These are phyloP conservation scores for Trichoderma oligosporum DNA, from an alignment of 2,329 filamentous ascomycete species.

Conservation along the genomic window DNA sequence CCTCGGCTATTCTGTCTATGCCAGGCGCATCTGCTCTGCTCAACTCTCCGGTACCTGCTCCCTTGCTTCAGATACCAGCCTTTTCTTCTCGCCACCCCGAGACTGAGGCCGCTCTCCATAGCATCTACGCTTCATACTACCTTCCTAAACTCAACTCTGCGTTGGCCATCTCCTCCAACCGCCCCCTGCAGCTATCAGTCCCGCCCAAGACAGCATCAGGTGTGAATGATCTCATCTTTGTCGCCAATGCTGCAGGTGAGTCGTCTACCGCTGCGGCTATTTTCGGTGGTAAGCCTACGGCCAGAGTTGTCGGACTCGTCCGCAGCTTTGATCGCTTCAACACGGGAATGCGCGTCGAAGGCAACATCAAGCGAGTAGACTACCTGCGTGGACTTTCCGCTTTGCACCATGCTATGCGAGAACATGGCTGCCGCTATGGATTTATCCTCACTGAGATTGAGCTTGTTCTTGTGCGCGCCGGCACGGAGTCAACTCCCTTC, in stretches of 20 bases:
- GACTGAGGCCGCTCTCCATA: slow-evolving; percentile 71
- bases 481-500: slow-evolving; percentile 65
- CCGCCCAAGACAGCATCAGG: slow-evolving; percentile 33
- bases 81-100: slow-evolving; percentile 65
- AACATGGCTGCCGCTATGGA: slow-evolving; percentile 87
- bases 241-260: slow-evolving; percentile 59
- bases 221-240: slow-evolving; percentile 56
- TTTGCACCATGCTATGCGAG: slow-evolving; percentile 87
- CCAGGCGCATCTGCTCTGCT: slow-evolving; percentile 71
- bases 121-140: slow-evolving; percentile 73
- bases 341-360: slow-evolving; percentile 84
- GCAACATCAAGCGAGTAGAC: slow-evolving; percentile 78
- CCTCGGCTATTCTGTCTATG: slow-evolving; percentile 66
- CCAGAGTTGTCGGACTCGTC: slow-evolving; percentile 75
- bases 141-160: slow-evolving; percentile 84
- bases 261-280: slow-evolving; percentile 52
- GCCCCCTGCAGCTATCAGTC: slow-evolving; percentile 54
- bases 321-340: slow-evolving; percentile 94
- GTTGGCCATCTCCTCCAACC: slow-evolving; percentile 68
- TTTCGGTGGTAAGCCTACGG: slow-evolving; percentile 46
- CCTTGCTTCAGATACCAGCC: slow-evolving; percentile 57
- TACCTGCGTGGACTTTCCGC: slow-evolving; percentile 85
- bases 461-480: slow-evolving; percentile 82
- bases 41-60: slow-evolving; percentile 60
- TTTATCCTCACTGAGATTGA: slow-evolving; percentile 98